phyloP scores from a whole-genome alignment of 495 filamentous ascomycete genomes.

The Aspergillus heteromorphus region DNA sequence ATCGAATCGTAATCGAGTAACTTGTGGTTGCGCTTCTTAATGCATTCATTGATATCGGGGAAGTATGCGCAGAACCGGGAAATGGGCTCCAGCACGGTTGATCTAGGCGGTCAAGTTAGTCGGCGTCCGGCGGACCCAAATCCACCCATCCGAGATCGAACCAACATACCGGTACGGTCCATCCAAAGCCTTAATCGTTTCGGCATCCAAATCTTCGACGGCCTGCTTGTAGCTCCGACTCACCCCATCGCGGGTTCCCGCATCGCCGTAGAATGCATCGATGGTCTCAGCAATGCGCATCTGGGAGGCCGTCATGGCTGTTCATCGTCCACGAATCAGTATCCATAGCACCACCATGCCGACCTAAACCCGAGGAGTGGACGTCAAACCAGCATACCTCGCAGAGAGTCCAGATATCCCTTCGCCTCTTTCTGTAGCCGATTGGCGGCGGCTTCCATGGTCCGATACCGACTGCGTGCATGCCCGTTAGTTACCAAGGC shows the following conservation, averaged over 20 bases:
- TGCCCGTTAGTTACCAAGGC: constrained; percentile 11
- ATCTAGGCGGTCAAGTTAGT: constrained; percentile 42
- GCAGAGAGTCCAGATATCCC: constrained; percentile 89
- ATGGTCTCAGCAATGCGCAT: constrained; percentile 99
- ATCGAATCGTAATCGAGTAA: constrained; percentile 96
- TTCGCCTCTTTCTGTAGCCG: constrained; percentile 96
- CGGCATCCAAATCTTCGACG: constrained; percentile 92
- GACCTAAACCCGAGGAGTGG: too few relatives aligned
- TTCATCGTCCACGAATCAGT: constrained; percentile 8
- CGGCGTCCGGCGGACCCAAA: neutral
- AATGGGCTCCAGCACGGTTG: constrained; percentile 93
- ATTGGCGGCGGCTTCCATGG: constrained; percentile 89
- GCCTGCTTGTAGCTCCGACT: constrained; percentile 96
- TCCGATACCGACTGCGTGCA: constrained; percentile 70
- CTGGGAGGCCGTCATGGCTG: constrained; percentile 97
- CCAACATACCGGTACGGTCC: constrained; percentile 77
- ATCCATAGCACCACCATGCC: neutral
- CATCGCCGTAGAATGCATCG: constrained; percentile 97
- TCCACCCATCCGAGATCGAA: neutral
- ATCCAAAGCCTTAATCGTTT: constrained; percentile 96
- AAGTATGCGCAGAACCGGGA: constrained; percentile 96
- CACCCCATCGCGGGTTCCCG: constrained; percentile 89
- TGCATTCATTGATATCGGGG: constrained; percentile 98
- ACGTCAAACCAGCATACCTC: constrained; percentile 48
- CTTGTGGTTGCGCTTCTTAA: constrained; percentile 98